A percentile compares a stretch with the other conserved stretches of the same genome.
Evolutionary conservation across 148 eudicot species (phyloP).

Genomic region (Rhododendron williamsianum): DNA sequence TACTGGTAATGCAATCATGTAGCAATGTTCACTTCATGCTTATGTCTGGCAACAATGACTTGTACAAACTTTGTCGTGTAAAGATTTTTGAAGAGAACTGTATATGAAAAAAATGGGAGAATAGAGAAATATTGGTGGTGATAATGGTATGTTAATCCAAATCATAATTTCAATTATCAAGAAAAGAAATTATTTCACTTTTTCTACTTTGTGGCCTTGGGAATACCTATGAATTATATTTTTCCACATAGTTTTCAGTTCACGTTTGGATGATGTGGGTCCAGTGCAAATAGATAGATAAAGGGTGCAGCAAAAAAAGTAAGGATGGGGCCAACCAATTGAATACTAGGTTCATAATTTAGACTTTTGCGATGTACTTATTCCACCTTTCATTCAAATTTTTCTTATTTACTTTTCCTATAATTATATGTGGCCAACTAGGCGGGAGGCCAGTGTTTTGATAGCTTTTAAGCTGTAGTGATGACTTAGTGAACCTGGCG

Average conservation of each 20-base stretch:
- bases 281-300: not conserved
- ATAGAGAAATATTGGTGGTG: not conserved
- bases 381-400: not conserved
- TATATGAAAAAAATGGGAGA: not conserved
- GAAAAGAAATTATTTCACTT: not conserved
- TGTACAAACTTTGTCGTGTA: not conserved
- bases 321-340: not conserved
- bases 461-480: not conserved
- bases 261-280: slow-evolving; percentile 4
- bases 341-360: not conserved
- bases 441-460: not conserved
- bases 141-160: not conserved
- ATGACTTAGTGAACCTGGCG: not conserved
- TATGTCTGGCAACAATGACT: not conserved
- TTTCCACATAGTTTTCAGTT: slow-evolving; percentile 4
- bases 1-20: not conserved
- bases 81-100: not conserved
- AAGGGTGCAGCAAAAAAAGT: not conserved
- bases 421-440: not conserved
- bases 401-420: not conserved
- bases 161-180: not conserved
- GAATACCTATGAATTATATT: not conserved
- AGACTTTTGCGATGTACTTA: not conserved
- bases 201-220: not conserved
- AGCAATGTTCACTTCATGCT: not conserved